Base-by-base conservation (phyloP, 371 early-diverging fungal species). In the Blakeslea trispora region DNA sequence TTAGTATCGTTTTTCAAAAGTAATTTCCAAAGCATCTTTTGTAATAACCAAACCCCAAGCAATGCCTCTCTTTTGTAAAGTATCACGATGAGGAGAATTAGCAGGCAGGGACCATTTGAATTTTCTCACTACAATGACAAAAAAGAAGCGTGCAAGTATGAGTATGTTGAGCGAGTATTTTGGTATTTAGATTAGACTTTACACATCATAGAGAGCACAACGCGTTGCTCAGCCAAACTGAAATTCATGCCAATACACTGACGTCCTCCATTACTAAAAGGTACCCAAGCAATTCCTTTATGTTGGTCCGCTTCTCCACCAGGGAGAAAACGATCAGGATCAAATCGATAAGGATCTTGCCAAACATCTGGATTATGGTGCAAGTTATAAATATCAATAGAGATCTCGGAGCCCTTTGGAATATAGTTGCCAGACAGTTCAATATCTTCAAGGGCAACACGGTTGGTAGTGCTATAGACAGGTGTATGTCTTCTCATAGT, bases 221-320 rank as follows among this genome's bases (percentile, higher is more conserved):
- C 67, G 18, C 77, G 71, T 59, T 79, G 81, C 31, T 81, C 78
- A 21, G 72, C 59, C 32, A 81, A 42, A n/a, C 78, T 73, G 63
- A 83, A 81, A 44, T 75, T 71, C 70, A 75, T 71, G 13, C 82
- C 85, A 47, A 79, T 71, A 50, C 85, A 84, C 62, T 77, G 68
- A 31, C 83, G 72, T 15, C 59, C 50, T 19, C 83, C 83, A 28
- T 64, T 66, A 47, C 73, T 65, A 43, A 83, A 83, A 9, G 83
- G 79, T 0, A 75, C 52, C 71, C 72, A 83, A 6, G 77, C 56
- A 21, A 70, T 68, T 47, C 69, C 57, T 14, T 46, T n/a, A 18
- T 69, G 72, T 1, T 46, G 48, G 5, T 63, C 69, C 10, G 53
- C 56, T 58, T 65, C 68, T 18, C 70, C 67, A 8, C 61, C 77